Base-by-base conservation (phyloP, 2,329 filamentous ascomycete species). In the Phialocephala sp. region DNA sequence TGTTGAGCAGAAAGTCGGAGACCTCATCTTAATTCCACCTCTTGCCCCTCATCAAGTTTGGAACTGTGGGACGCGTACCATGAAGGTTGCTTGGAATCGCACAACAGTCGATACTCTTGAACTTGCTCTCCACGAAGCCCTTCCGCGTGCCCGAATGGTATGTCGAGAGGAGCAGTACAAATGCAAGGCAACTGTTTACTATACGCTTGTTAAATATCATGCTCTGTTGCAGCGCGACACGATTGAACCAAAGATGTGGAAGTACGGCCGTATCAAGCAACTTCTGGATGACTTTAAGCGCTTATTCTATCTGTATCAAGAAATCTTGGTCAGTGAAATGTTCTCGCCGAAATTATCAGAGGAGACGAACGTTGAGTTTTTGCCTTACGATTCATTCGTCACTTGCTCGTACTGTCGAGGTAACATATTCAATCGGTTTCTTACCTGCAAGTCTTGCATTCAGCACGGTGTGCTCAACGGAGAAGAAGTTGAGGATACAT, bases 131-230 rank as follows among this genome's bases (percentile, higher is more conserved):
- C 85, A 89, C 66, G 95, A 98, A 80, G 93, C 94, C 0, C 83
- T 99, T 2, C 93, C 94, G 0, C 93, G 93, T 72, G 92, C 94
- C 11, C 87, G 93, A 14, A 87, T 97, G 71, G 94, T 98, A 2
- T 98, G 95, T 76, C 91, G 95, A 43, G 95, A 99, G 71, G 95
- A 99, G 77, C 94, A 98, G 77, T 99, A 99, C 82, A 98, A 98
- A 77, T 97, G 97, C 80, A 98, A 98, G 77, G 92, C 94, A 5
- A 97, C 98, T 65, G 84, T 97, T 54, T 97, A 94, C 77, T 97
- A 90, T 76, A 92, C 93, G 0, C 83, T 98, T 3, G 81, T 90
- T 12, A 95, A 93, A 73, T 98, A 98, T 76, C 82, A 84, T 68
- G 80, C 82, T n/a, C 84, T 92, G 18, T 80, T 84, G 62, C 80